These are phyloP conservation scores for Geranium rotundifolium DNA, from an alignment of 345 rosid species.

Conservation along the genomic window DNA sequence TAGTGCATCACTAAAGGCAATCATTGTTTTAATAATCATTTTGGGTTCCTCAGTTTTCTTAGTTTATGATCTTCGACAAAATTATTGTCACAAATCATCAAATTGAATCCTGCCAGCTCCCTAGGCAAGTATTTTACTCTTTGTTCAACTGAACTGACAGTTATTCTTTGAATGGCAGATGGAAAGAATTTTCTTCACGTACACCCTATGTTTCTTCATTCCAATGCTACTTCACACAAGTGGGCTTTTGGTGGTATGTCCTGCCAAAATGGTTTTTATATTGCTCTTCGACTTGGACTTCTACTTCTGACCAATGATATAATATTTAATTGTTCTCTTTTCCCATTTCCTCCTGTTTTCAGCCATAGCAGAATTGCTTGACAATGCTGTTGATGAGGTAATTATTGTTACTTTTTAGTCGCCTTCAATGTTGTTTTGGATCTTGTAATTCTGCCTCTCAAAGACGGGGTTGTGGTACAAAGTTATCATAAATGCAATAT, in stretches of 20 bases:
- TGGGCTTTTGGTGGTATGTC: slow-evolving; percentile 97
- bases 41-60: too few relatives aligned
- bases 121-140: slow-evolving; percentile 1
- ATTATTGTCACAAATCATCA: neutral
- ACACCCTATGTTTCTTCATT: slow-evolving; percentile 95
- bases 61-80: too few relatives aligned
- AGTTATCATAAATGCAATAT: neutral
- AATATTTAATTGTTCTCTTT: slow-evolving; percentile 2
- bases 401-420: slow-evolving; percentile 12
- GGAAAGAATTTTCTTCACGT: slow-evolving; percentile 76
- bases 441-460: neutral
- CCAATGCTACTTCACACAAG: slow-evolving; percentile 97
- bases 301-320: slow-evolving; percentile 2
- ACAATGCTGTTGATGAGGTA: slow-evolving; percentile 96
- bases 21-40: too few relatives aligned
- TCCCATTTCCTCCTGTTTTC: slow-evolving; percentile 22
- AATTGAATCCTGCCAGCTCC: neutral
- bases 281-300: neutral
- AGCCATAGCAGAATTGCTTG: slow-evolving; percentile 93
- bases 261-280: neutral
- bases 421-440: slow-evolving; percentile 4
- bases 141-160: slow-evolving; percentile 1
- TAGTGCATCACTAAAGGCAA: too few relatives aligned
- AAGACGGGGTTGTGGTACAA: neutral
- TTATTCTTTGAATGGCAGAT: slow-evolving; percentile 23